Evolutionary conservation across 164 flowering plant species (phyloP).

Genomic region (Dillenia turbinata): DNA sequence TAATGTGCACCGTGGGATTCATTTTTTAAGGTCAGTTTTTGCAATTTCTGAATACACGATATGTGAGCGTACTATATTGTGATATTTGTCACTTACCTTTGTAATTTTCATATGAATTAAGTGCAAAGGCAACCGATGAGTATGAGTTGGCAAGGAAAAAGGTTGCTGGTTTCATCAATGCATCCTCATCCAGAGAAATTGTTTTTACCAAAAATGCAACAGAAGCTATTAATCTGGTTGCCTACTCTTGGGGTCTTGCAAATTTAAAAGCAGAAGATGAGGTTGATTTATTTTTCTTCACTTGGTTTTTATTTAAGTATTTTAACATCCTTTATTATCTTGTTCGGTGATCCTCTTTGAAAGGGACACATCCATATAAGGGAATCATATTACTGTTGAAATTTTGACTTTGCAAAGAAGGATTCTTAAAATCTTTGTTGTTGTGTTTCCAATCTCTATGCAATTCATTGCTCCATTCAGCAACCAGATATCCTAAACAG

Average conservation of each 20-base stretch:
- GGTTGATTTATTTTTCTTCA: conserved; percentile 28
- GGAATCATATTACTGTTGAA: not conserved
- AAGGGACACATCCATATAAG: too few relatives aligned
- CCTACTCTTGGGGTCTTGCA: conserved; percentile 86
- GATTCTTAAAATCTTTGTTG: too few relatives aligned
- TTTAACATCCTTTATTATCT: not conserved
- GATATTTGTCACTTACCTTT: too few relatives aligned
- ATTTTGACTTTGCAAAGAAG: not conserved
- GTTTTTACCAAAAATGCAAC: conserved; percentile 95
- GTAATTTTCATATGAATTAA: conserved; percentile 16
- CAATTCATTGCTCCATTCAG: too few relatives aligned
- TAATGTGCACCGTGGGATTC: conserved; percentile 95
- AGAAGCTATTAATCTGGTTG: conserved; percentile 92
- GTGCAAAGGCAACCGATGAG: conserved; percentile 94
- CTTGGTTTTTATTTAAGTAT: not conserved
- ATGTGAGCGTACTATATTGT: too few relatives aligned
- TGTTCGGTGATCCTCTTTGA: not conserved
- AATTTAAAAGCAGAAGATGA: conserved; percentile 76
- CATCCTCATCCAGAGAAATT: conserved; percentile 68
- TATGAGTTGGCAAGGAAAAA: conserved; percentile 86
- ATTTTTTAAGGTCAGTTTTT: conserved; percentile 57
- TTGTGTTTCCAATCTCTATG: too few relatives aligned
- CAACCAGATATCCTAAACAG: too few relatives aligned
- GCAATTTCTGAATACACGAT: too few relatives aligned
- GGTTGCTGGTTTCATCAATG: conserved; percentile 82